Evolutionary conservation across 208 protist species (phyloP).

Genomic region (Herpetomonas samuelpessoai): DNA sequence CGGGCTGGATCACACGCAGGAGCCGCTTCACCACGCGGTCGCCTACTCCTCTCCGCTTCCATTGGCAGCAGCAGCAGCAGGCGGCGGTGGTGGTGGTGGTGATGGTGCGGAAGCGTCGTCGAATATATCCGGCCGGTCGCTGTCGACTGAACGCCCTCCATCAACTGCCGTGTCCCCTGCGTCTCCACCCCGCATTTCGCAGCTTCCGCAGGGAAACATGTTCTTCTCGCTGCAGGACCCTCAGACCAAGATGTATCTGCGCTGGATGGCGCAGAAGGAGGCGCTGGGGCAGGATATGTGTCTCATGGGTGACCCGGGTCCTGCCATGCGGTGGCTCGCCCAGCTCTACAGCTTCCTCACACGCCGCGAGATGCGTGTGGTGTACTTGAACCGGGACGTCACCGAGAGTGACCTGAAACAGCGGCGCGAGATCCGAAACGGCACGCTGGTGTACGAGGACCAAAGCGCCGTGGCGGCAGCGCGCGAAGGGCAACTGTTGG

Average conservation of each 20-base stretch:
- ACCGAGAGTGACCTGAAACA: constrained; percentile 96
- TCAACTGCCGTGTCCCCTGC: too few relatives aligned
- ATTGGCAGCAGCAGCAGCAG: not conserved
- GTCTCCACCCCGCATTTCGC: not conserved
- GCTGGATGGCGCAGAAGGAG: constrained; percentile 94
- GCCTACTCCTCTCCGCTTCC: not conserved
- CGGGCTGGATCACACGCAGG: constrained; percentile 25
- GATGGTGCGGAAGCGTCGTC: not conserved
- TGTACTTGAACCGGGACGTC: constrained; percentile 92
- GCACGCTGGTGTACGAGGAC: constrained; percentile 88
- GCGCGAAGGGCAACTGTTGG: constrained; percentile 85
- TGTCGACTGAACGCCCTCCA: too few relatives aligned
- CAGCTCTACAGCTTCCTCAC: constrained; percentile 70
- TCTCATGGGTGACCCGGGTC: constrained; percentile 91
- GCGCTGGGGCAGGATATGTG: constrained; percentile 94
- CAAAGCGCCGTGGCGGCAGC: constrained; percentile 93
- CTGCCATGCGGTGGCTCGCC: constrained; percentile 82
- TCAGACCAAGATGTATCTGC: constrained; percentile 59
- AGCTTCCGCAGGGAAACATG: constrained; percentile 27
- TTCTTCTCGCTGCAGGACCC: constrained; percentile 65
- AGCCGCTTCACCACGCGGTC: constrained; percentile 15
- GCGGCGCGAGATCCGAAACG: constrained; percentile 87
- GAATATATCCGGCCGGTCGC: too few relatives aligned
- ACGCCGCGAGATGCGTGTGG: constrained; percentile 81
- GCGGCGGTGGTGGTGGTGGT: not conserved